Conservation (phyloP, 2,329 filamentous ascomycete genomes). For the Hymenoscyphus repandus region DNA sequence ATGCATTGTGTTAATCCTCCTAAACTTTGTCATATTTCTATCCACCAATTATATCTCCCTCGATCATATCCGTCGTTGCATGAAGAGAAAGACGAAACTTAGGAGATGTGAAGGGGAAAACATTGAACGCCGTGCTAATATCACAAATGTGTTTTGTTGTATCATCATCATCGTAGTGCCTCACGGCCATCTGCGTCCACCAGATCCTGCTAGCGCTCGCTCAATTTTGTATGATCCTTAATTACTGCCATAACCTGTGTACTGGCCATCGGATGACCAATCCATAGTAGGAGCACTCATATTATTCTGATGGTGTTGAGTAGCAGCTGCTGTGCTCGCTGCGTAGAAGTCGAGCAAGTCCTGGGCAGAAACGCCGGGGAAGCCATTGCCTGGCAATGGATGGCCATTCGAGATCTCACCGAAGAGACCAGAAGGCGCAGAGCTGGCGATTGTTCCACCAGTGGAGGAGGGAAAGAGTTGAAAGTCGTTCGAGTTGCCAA, state of each 20-base stretch:
- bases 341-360: constrained; percentile 28
- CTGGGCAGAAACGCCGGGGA: constrained; percentile 20
- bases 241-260: constrained; percentile 19
- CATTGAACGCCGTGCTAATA: constrained; percentile 22
- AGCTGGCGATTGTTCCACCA: constrained; percentile 19
- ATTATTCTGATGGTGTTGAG: constrained; percentile 9
- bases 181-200: constrained; percentile 18
- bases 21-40: not conserved
- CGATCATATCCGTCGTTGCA: constrained; percentile 6
- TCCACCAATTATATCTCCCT: constrained; percentile 9
- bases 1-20: constrained; percentile 7
- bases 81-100: constrained; percentile 7
- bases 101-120: constrained; percentile 7
- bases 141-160: constrained; percentile 18
- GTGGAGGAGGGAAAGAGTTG: constrained; percentile 27
- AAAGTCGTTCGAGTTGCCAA: constrained; percentile 22
- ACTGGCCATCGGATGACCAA: constrained; percentile 24
- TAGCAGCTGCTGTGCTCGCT: constrained; percentile 20
- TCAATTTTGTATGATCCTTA: constrained; percentile 11
- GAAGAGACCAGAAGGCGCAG: constrained; percentile 24
- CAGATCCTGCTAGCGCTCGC: constrained; percentile 16
- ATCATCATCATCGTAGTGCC: constrained; percentile 3
- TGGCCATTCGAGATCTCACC: constrained; percentile 22
- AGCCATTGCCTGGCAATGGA: constrained; percentile 9
- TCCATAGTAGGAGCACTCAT: constrained; percentile 17